Percentiles rank a stretch among this genome's conserved stretches.
Conservation (phyloP, 345 rosid genomes). For the Salix koriyanagi region DNA sequence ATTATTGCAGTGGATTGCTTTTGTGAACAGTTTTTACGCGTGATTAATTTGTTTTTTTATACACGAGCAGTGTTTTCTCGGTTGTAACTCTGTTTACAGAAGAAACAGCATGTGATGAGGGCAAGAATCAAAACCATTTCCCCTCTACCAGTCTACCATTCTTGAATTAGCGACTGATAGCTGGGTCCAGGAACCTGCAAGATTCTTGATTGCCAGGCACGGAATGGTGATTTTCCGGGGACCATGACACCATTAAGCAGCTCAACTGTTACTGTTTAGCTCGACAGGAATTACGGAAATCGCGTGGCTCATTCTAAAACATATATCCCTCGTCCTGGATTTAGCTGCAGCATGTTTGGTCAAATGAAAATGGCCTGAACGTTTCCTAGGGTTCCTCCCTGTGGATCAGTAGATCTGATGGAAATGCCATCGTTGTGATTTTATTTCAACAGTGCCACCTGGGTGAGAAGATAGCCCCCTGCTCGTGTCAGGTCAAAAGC, state of each 20-base stretch:
- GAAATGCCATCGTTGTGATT: not conserved
- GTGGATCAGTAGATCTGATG: not conserved
- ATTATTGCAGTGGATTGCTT: not conserved
- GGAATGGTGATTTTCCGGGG: not conserved
- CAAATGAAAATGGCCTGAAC: not conserved
- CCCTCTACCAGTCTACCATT: not conserved
- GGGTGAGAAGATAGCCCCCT: not conserved
- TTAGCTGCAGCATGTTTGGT: not conserved
- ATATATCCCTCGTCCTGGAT: not conserved
- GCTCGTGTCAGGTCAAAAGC: not conserved
- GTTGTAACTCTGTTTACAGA: not conserved
- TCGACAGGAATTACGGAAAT: not conserved
- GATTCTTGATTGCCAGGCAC: constrained; percentile 3
- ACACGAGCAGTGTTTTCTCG: not conserved
- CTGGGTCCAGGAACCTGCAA: not conserved
- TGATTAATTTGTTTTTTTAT: not conserved
- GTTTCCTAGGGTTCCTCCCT: not conserved
- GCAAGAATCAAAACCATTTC: not conserved
- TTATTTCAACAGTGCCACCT: not conserved
- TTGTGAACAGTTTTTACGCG: not conserved
- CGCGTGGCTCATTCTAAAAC: not conserved
- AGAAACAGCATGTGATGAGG: not conserved
- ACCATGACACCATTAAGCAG: not conserved
- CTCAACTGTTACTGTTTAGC: not conserved
- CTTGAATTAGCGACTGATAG: not conserved